Percentiles rank a stretch among this genome's conserved stretches.
Evolutionary conservation across 1,284 basidiomycete species (phyloP).

Genomic region (Fomitopsis betulina): DNA sequence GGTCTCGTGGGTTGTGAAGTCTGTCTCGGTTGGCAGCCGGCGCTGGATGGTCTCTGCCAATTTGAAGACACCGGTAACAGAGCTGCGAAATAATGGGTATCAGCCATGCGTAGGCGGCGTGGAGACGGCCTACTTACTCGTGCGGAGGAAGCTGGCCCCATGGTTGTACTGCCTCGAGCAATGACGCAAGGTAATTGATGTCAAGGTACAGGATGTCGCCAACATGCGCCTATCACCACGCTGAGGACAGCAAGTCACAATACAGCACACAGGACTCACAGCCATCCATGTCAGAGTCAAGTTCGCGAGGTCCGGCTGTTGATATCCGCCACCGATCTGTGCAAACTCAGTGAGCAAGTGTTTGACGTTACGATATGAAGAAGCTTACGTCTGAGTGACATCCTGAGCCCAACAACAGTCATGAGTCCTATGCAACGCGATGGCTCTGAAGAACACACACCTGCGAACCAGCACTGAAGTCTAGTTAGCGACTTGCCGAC

Average conservation of each 20-base stretch:
- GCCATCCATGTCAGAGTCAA: constrained; percentile 65
- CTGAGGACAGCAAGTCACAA: constrained; percentile 5
- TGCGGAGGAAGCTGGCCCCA: constrained; percentile 63
- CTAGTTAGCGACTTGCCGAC: neutral
- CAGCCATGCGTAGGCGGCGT: neutral
- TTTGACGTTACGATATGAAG: too few relatives aligned
- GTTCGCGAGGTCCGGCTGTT: constrained; percentile 64
- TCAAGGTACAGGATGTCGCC: constrained; percentile 53
- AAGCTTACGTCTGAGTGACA: constrained; percentile 12
- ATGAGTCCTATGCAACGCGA: neutral
- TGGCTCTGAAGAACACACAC: constrained; percentile 25
- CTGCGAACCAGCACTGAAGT: constrained; percentile 64
- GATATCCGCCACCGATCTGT: constrained; percentile 66
- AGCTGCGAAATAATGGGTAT: constrained; percentile 32
- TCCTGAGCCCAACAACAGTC: constrained; percentile 2
- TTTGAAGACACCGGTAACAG: constrained; percentile 47
- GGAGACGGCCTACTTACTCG: constrained; percentile 36
- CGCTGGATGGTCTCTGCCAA: constrained; percentile 41
- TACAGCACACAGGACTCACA: constrained; percentile 31
- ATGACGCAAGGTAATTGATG: constrained; percentile 42
- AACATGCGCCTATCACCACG: constrained; percentile 44
- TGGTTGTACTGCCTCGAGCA: constrained; percentile 45
- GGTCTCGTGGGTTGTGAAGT: constrained; percentile 51
- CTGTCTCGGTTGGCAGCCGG: constrained; percentile 38
- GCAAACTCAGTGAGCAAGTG: neutral